A percentile compares a stretch with the other conserved stretches of the same genome.
Evolutionary conservation across 1,139 yeast species (phyloP).

Genomic region (Sugiyamaella sp.): DNA sequence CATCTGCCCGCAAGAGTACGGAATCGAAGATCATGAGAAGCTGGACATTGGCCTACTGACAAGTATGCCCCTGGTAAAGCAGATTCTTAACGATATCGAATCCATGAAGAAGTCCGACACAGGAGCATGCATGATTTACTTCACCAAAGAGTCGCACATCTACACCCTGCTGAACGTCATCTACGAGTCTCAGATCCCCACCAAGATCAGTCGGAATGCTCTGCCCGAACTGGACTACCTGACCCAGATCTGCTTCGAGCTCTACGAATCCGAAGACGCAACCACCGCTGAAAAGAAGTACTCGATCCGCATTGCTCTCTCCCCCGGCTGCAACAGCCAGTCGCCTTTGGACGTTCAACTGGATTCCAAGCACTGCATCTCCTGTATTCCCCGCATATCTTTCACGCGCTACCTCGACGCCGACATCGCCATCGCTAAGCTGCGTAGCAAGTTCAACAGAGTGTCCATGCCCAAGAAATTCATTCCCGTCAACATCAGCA

Average conservation of each 20-base stretch:
- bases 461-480: slow-evolving; percentile 79
- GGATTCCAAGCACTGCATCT: slow-evolving; percentile 95
- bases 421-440: slow-evolving; percentile 82
- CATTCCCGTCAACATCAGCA: slow-evolving; percentile 42
- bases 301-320: slow-evolving; percentile 81
- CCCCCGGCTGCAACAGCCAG: slow-evolving; percentile 98
- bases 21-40: slow-evolving; percentile 94
- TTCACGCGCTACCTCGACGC: slow-evolving; percentile 92
- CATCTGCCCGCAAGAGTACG: slow-evolving; percentile 98
- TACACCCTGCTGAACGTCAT: slow-evolving; percentile 89
- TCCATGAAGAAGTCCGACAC: slow-evolving; percentile 75
- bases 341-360: slow-evolving; percentile 96
- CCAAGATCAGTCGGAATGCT: slow-evolving; percentile 91
- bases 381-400: slow-evolving; percentile 88
- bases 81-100: slow-evolving; percentile 78
- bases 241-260: slow-evolving; percentile 91
- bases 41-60: slow-evolving; percentile 94
- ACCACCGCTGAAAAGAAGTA: slow-evolving; percentile 74
- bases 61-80: slow-evolving; percentile 90
- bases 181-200: slow-evolving; percentile 92
- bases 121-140: slow-evolving; percentile 85
- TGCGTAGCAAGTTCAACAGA: slow-evolving; percentile 79
- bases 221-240: slow-evolving; percentile 94
- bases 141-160: slow-evolving; percentile 96
- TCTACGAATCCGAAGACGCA: slow-evolving; percentile 70